Conservation (phyloP, 2,329 filamentous ascomycete species). For the Fusarium sp. region DNA sequence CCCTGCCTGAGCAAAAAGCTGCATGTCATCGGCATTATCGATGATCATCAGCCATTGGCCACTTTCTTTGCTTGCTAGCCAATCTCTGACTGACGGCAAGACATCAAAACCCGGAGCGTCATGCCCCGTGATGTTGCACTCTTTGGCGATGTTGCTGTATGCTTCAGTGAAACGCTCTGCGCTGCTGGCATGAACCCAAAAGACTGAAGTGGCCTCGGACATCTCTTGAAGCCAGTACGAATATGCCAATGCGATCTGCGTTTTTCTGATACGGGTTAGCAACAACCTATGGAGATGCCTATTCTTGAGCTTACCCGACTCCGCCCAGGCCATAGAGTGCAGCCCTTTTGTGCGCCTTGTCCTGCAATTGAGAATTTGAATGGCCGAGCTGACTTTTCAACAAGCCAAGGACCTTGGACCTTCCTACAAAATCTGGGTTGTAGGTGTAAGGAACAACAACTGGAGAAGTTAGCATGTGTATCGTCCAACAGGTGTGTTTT, state of each 20-base stretch:
- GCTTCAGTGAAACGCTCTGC: conserved; percentile 48
- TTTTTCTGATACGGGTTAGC: conserved; percentile 22
- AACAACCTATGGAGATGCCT: fast-evolving
- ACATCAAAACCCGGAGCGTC: conserved; percentile 42
- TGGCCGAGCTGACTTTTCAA: conserved; percentile 16
- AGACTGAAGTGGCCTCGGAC: conserved; percentile 39
- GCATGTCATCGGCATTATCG: conserved; percentile 38
- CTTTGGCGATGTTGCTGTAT: conserved; percentile 48
- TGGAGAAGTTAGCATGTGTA: neutral
- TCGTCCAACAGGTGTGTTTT: too few species aligned
- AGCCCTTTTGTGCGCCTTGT: neutral
- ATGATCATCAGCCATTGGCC: conserved; percentile 34
- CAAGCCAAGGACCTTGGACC: conserved; percentile 9
- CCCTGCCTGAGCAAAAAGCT: conserved; percentile 7
- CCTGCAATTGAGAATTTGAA: fast-evolving
- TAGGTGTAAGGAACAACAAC: conserved; percentile 26
- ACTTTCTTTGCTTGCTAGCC: conserved; percentile 41
- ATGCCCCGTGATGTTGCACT: conserved; percentile 42
- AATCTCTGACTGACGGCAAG: conserved; percentile 44
- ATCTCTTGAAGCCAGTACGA: conserved; percentile 20
- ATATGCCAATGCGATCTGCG: conserved; percentile 32
- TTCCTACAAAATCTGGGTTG: conserved; percentile 29
- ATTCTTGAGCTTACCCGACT: conserved; percentile 20
- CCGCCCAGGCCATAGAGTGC: conserved; percentile 32
- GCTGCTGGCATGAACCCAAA: conserved; percentile 51